Percentiles rank a stretch among this genome's conserved stretches.
Evolutionary conservation across 176 grass and related monocot species (phyloP).

Genomic region (Poa annua): DNA sequence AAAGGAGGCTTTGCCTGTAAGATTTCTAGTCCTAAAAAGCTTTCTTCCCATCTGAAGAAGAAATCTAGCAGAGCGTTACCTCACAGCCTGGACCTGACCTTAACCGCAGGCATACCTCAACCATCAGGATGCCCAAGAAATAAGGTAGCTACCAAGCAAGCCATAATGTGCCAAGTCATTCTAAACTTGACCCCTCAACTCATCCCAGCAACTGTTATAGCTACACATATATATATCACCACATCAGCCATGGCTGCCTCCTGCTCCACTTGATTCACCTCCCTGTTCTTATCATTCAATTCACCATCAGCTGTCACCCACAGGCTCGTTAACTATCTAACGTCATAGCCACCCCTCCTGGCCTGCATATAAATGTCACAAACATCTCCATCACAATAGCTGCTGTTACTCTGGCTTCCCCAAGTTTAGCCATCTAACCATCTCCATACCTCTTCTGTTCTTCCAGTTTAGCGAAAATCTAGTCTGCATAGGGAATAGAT

Average conservation of each 20-base stretch:
- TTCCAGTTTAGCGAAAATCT: neutral
- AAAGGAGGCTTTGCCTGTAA: slow-evolving; percentile 1
- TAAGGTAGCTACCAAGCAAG: slow-evolving; percentile 12
- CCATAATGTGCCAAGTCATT: slow-evolving; percentile 41
- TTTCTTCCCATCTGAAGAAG: slow-evolving; percentile 25
- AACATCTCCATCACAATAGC: slow-evolving; percentile 29
- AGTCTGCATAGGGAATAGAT: slow-evolving; percentile 2
- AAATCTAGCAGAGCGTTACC: slow-evolving; percentile 11
- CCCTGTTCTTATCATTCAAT: slow-evolving; percentile 3
- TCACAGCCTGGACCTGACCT: slow-evolving; percentile 27
- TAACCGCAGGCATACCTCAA: slow-evolving; percentile 29
- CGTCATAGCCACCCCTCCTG: slow-evolving; percentile 25
- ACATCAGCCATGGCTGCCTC: neutral
- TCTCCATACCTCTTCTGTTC: neutral
- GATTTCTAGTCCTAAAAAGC: neutral
- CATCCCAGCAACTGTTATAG: neutral
- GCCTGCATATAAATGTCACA: slow-evolving; percentile 36
- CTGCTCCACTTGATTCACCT: slow-evolving; percentile 27
- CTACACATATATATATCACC: neutral
- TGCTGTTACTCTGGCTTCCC: slow-evolving; percentile 13
- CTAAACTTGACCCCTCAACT: slow-evolving; percentile 43
- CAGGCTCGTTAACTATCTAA: slow-evolving; percentile 1
- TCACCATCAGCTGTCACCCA: slow-evolving; percentile 9
- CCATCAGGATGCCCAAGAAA: neutral
- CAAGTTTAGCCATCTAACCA: neutral